Base-by-base conservation (phyloP, 306 rosid species). In the Quercus parvula region DNA sequence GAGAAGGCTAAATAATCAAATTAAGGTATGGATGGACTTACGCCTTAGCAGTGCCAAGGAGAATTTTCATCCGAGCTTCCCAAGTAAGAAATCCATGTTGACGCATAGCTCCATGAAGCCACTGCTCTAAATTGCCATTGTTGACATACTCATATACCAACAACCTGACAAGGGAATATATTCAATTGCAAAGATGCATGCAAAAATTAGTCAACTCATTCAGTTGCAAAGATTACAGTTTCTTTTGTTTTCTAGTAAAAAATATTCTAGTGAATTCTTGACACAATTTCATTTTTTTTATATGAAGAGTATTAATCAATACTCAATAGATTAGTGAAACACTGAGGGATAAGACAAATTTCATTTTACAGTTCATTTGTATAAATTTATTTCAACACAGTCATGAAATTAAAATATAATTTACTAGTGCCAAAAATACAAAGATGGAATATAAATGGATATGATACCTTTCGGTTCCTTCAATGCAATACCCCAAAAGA, bases 41-140 rank as follows among this genome's bases (percentile, higher is more conserved):
- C 97, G 92, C 97, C 84, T 93, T 91, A 19, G 97, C 96, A 19
- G 97, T 93, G 80, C 97, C 97, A 10, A 91, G 92, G 71, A 93
- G 94, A 83, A 93, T 86, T 86, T 93, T 93, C 89, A 89, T 85
- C 41, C 97, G 90, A 56, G 97, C 97, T n/a, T 91, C 97, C 97
- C 97, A 93, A 69, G 97, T 93, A 59, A 93, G 90, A 87, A 76
- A 91, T 70, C 94, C 97, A 85, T 84, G 86, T 75, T 91, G 92
- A 28, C 86, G 84, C 96, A 93, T 89, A 27, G 90, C 94, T 78
- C 97, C 97, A 83, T 93, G 97, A 71, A 91, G 96, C 97, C 97
- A 92, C 71, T 92, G 97, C 83, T 92, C 97, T 44, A 92, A 84
- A 76, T 92, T 92, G 62, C 97, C 97, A 73, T 92, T 92, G 90